A percentile compares a stretch with the other conserved stretches of the same genome.
phyloP scores from a whole-genome alignment of 164 flowering plant genomes.

The Tetrastigma voinierianum region DNA sequence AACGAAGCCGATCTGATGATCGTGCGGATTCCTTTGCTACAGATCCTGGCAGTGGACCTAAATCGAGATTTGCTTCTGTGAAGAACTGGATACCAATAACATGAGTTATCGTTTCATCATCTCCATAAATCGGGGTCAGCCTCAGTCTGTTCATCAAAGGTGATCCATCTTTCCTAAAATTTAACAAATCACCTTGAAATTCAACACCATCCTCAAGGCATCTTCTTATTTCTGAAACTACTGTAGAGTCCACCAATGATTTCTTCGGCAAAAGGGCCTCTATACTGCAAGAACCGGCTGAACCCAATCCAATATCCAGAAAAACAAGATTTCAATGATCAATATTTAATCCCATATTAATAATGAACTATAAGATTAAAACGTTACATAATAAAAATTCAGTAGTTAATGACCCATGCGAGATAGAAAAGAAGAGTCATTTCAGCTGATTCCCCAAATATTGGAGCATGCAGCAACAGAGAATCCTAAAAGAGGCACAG shows the following conservation, averaged over 20 bases:
- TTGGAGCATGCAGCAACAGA: too few relatives aligned
- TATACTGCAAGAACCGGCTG: slow-evolving; percentile 93
- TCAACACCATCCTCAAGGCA: slow-evolving; percentile 83
- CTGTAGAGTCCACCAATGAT: slow-evolving; percentile 76
- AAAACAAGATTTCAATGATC: neutral
- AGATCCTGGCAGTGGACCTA: slow-evolving; percentile 69
- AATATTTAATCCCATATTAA: too few relatives aligned
- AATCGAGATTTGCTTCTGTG: slow-evolving; percentile 71
- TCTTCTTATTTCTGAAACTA: slow-evolving; percentile 75
- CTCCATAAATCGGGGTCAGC: slow-evolving; percentile 75
- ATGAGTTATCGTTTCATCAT: slow-evolving; percentile 76
- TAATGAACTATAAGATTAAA: too few relatives aligned
- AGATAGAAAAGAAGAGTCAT: too few relatives aligned
- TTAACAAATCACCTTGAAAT: slow-evolving; percentile 74
- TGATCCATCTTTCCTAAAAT: slow-evolving; percentile 89
- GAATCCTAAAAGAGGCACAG: too few relatives aligned
- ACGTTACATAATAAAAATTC: too few relatives aligned
- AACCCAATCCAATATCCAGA: slow-evolving; percentile 11
- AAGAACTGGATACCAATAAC: slow-evolving; percentile 87
- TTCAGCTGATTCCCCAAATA: too few relatives aligned
- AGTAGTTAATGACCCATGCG: too few relatives aligned
- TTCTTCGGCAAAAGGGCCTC: slow-evolving; percentile 94
- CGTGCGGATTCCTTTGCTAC: slow-evolving; percentile 47
- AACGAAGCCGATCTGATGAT: slow-evolving; percentile 42
- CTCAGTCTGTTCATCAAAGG: slow-evolving; percentile 82